phyloP scores from a whole-genome alignment of 768 basidiomycete species.

The Multifurca ochricompacta region DNA sequence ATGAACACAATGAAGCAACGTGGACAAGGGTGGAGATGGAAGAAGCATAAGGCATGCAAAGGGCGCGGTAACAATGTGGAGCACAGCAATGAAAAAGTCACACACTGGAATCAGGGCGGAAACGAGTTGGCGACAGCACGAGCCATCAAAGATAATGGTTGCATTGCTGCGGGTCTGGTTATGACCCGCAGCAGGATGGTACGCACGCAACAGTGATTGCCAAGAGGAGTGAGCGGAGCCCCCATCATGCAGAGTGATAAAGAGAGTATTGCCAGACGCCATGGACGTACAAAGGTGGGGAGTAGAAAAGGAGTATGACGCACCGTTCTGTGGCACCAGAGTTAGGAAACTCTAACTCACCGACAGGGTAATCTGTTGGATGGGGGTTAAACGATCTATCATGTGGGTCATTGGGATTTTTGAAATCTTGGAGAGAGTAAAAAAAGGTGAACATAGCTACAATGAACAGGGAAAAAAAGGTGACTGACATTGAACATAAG shows the following conservation, averaged over 20 bases:
- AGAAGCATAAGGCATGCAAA: neutral
- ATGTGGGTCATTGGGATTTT: constrained; percentile 51
- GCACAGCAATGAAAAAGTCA: neutral
- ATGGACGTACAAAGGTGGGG: neutral
- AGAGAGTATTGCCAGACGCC: constrained; percentile 8
- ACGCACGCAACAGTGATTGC: neutral
- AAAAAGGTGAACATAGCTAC: neutral
- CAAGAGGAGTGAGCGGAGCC: neutral
- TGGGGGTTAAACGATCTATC: constrained; percentile 60
- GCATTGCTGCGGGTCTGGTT: neutral
- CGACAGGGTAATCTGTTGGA: constrained; percentile 50
- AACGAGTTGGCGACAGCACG: constrained; percentile 1
- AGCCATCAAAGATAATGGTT: neutral
- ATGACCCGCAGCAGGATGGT: neutral
- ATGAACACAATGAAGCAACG: constrained; percentile 3
- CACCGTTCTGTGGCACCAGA: constrained; percentile 60
- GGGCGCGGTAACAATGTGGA: neutral
- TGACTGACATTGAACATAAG: constrained; percentile 61
- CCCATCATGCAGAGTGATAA: neutral
- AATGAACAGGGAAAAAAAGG: neutral
- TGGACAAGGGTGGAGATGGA: neutral
- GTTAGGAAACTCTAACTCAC: constrained; percentile 76
- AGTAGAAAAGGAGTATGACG: constrained; percentile 8
- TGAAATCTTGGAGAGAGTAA: constrained; percentile 45
- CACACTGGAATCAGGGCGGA: neutral